Percentiles rank a stretch among this genome's conserved stretches.
phyloP scores from a whole-genome alignment of 192 early-diverging fungal genomes.

The Helicostylum pulchrum region DNA sequence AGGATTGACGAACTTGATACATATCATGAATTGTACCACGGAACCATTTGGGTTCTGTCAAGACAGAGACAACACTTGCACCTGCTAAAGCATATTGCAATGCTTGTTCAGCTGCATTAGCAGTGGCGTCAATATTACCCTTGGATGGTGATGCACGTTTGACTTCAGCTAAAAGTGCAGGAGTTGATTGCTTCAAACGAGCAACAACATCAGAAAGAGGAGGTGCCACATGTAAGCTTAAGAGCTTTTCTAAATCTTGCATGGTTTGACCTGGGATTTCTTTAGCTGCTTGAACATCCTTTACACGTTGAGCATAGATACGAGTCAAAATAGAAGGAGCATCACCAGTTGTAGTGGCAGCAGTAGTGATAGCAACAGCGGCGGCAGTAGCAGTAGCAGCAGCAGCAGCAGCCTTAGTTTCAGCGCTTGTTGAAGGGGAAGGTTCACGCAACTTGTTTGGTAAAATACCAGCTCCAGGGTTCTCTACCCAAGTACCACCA shows the following conservation, averaged over 20 bases:
- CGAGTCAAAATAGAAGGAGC: constrained; percentile 71
- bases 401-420: not conserved
- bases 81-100: constrained; percentile 84
- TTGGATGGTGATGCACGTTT: constrained; percentile 97
- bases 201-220: constrained; percentile 73
- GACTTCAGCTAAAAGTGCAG: constrained; percentile 93
- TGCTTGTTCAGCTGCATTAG: constrained; percentile 87
- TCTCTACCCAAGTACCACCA: constrained; percentile 84
- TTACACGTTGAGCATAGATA: constrained; percentile 77
- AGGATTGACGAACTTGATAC: constrained; percentile 73
- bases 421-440: not conserved
- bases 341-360: constrained; percentile 32
- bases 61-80: constrained; percentile 91
- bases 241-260: constrained; percentile 62
- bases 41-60: constrained; percentile 99
- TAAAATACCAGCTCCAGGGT: constrained; percentile 45
- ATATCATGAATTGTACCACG: constrained; percentile 92
- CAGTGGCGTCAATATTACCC: constrained; percentile 80
- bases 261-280: constrained; percentile 69
- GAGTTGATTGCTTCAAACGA: constrained; percentile 59
- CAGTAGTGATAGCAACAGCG: constrained; percentile 17
- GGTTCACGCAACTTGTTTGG: constrained; percentile 19
- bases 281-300: constrained; percentile 73
- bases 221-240: constrained; percentile 73
- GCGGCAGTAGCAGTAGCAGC: constrained; percentile 42